phyloP scores from a whole-genome alignment of 192 early-diverging fungal species.

The Rhizophagus sp. region DNA sequence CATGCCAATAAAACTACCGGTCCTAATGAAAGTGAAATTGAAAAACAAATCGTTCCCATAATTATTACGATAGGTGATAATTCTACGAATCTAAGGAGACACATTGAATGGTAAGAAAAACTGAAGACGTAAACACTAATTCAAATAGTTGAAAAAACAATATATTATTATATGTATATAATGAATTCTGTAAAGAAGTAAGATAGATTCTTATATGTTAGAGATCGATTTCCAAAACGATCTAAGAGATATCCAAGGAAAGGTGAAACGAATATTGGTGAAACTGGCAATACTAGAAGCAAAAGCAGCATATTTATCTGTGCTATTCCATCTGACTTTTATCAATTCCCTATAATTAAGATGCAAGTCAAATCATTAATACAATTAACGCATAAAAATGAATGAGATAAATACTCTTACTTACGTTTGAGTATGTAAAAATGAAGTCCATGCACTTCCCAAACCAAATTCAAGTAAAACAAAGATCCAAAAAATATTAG shows the following conservation, averaged over 20 bases:
- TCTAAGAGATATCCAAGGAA: conserved; percentile 63
- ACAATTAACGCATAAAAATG: not conserved
- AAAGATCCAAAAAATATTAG: conserved; percentile 63
- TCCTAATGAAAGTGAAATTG: conserved; percentile 9
- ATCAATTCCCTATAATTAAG: conserved; percentile 53
- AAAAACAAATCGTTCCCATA: not conserved
- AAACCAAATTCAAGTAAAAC: conserved; percentile 58
- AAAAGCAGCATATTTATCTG: conserved; percentile 55
- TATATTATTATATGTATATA: too few species aligned
- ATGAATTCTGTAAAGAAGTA: not conserved
- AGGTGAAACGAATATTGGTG: conserved; percentile 64
- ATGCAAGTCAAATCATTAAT: not conserved
- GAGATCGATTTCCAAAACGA: conserved; percentile 53
- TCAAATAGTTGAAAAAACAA: too few species aligned
- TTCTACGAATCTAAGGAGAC: not conserved
- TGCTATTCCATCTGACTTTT: conserved; percentile 57
- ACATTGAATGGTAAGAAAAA: not conserved
- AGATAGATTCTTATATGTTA: conserved; percentile 31
- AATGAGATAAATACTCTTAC: not conserved
- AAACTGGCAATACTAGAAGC: conserved; percentile 63
- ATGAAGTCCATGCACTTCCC: conserved; percentile 66
- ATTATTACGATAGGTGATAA: not conserved
- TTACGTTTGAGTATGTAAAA: conserved; percentile 63
- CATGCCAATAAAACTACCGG: not conserved
- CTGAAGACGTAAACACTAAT: not conserved